These are phyloP conservation scores for Marasmius oreades DNA, from an alignment of 1,284 basidiomycete species.

Conservation along the genomic window DNA sequence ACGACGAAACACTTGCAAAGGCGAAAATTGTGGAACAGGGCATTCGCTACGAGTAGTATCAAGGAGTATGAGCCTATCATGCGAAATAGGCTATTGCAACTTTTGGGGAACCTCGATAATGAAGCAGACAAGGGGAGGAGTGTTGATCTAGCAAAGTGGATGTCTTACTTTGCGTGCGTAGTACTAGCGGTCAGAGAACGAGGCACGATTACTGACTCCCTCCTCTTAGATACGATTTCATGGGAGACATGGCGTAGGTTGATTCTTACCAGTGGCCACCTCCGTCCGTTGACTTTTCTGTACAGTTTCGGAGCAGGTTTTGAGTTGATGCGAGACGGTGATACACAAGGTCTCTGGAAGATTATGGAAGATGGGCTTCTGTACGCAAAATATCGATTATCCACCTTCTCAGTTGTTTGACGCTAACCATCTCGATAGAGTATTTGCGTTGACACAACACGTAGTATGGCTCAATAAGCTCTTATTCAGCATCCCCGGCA, in stretches of 20 bases:
- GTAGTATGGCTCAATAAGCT: conserved; percentile 8
- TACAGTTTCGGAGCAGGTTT: conserved; percentile 13
- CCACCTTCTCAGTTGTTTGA: no score
- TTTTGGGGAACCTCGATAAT: background rate
- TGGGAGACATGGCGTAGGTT: conserved; percentile 8
- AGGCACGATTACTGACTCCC: background rate
- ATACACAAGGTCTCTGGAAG: conserved; percentile 6
- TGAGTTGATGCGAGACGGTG: conserved; percentile 12
- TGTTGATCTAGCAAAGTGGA: background rate
- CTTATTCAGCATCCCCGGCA: conserved; percentile 1
- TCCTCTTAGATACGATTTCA: conserved; percentile 9
- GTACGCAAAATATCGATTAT: no score
- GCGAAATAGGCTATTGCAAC: background rate
- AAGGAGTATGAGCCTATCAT: background rate
- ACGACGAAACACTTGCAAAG: background rate
- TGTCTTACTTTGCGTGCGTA: background rate
- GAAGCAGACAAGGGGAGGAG: background rate
- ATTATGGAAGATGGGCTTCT: conserved; percentile 8
- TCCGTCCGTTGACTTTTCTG: background rate
- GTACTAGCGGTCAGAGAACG: background rate
- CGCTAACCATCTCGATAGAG: conserved; percentile 1
- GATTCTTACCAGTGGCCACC: background rate
- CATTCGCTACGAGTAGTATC: background rate
- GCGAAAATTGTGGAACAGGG: background rate
- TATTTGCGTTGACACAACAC: conserved; percentile 4